Conservation (phyloP, 768 basidiomycete genomes). For the Albatrellus ellisii region DNA sequence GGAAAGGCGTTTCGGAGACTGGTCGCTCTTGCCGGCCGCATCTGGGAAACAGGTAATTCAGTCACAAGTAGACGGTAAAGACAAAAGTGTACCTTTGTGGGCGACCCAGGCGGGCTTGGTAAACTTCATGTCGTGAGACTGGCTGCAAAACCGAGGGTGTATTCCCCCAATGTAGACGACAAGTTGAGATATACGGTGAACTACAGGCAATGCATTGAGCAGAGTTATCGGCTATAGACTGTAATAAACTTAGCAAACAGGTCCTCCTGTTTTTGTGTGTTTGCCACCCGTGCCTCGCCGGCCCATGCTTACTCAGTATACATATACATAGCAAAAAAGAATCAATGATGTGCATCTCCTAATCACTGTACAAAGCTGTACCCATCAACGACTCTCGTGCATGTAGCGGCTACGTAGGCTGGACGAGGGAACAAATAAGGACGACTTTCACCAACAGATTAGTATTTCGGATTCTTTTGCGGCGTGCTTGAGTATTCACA, state of each 20-base stretch:
- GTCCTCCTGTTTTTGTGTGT: background rate
- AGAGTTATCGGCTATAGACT: background rate
- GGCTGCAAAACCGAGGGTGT: background rate
- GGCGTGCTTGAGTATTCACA: too few species aligned
- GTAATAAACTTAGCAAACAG: background rate
- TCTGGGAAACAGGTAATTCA: conserved; percentile 17
- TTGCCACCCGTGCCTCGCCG: too few species aligned
- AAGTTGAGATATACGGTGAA: background rate
- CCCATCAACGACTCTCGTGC: too few species aligned
- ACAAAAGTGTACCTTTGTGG: conserved; percentile 48
- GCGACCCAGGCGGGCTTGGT: conserved; percentile 84
- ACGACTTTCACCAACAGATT: too few species aligned
- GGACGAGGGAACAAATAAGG: too few species aligned
- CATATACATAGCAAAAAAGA: too few species aligned
- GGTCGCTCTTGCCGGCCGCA: conserved; percentile 43
- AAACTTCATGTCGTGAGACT: conserved; percentile 47
- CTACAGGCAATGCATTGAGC: background rate
- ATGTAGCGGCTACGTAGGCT: too few species aligned
- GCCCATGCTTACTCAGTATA: too few species aligned
- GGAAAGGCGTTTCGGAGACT: conserved; percentile 50
- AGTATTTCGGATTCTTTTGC: too few species aligned
- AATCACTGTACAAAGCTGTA: too few species aligned
- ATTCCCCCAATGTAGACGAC: background rate
- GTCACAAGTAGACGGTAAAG: background rate
- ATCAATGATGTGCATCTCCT: too few species aligned